Base-by-base conservation (phyloP, 352 stramenopile species). In the Globisporangium cederbergense region DNA sequence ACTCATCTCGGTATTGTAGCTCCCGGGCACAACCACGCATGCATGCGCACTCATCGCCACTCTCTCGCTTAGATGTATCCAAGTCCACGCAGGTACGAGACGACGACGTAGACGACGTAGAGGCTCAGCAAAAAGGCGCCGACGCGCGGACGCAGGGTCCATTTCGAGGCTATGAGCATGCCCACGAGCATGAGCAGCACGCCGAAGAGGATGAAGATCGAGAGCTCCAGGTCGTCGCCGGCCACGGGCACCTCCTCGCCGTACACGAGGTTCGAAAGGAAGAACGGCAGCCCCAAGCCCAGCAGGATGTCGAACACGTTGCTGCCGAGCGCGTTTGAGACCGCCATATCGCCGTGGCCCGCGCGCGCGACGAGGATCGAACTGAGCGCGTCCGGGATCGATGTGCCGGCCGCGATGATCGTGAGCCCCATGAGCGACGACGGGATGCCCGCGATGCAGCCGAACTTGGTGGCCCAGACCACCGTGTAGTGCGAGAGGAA, bases 221-320 rank as follows among this genome's bases (percentile, higher is more conserved):
- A 88, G 42, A 85, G 47, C 67, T 81, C 73, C 13, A 90, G 64
- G 60, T 90, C 81, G 51, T 88, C 68, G 3, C 62, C 69, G 11
- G 73, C 72, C 22, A 90, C 70, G 2, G 66, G 67, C 28, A 90
- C 81, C 0, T 73, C 67, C 57, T 89, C 72, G 13, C 68, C 53
- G 68, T 91, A 88, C 16, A 93, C 72, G 16, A 92, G 58, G 62
- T 92, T 95, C 46, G 83, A 94, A 8, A 93, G 58, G 20, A 96
- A 68, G 60, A 94, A 96, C 1, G 87, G 86, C 36, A 90, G 66
- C 1, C 86, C 87, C 7, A 91, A 68, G 8, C 87, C 87, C 18
- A 96, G 71, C 22, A 91, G 58, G 64, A 96, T 90, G 60, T 96
- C 89, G 53, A 96, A 93, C 32, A 95, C 85, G 64, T 96, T 92